Conservation (phyloP, 805 yeast genomes). For the Saccharomycopsis babjevae region DNA sequence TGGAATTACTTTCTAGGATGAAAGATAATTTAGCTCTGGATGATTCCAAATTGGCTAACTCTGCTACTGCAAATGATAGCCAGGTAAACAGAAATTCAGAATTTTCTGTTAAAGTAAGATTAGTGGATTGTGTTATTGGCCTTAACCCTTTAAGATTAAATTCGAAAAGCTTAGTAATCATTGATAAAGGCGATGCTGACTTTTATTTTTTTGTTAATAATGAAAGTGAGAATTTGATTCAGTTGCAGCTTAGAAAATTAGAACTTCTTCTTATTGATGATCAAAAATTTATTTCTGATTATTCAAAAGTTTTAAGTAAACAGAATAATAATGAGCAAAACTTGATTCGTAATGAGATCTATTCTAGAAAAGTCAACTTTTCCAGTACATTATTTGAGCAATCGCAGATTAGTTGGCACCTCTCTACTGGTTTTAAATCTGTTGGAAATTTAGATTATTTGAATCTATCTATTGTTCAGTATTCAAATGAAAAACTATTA, state of each 20-base stretch:
- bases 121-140: slow-evolving; percentile 49
- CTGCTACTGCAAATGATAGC: background rate
- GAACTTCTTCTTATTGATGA: slow-evolving; percentile 60
- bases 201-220: slow-evolving; percentile 27
- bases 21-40: slow-evolving; percentile 6
- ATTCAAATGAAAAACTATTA: slow-evolving; percentile 11
- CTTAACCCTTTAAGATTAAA: slow-evolving; percentile 51
- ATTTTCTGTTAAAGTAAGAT: slow-evolving; percentile 19
- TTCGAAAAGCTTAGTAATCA: slow-evolving; percentile 42
- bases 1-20: slow-evolving; percentile 30
- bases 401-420: slow-evolving; percentile 33
- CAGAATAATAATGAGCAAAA: background rate
- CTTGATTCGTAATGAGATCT: background rate
- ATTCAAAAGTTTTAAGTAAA: slow-evolving; percentile 18
- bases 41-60: slow-evolving; percentile 10
- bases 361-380: slow-evolving; percentile 9
- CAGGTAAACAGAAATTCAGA: background rate
- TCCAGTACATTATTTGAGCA: slow-evolving; percentile 22
- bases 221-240: slow-evolving; percentile 26
- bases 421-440: slow-evolving; percentile 40
- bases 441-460: slow-evolving; percentile 36
- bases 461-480: slow-evolving; percentile 12
- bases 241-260: slow-evolving; percentile 39
- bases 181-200: slow-evolving; percentile 47
- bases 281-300: slow-evolving; percentile 26